Evolutionary conservation across 75 land plant genomes (phyloP).

Genomic region (Pseudotsuga menziesii): DNA sequence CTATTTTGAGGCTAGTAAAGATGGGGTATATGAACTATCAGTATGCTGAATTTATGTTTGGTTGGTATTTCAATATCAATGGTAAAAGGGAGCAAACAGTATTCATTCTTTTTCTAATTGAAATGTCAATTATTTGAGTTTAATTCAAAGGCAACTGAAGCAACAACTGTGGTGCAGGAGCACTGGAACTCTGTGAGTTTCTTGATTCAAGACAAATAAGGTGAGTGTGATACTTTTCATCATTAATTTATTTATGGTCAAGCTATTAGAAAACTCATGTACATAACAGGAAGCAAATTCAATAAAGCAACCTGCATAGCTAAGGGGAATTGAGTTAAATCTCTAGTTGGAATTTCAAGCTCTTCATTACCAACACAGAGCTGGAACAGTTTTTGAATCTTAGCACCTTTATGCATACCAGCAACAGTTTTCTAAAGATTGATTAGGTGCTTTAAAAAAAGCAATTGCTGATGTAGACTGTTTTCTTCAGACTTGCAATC

Average conservation of each 20-base stretch:
- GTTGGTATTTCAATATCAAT: background rate
- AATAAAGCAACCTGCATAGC: background rate
- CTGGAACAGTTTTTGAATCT: background rate
- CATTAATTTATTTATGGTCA: background rate
- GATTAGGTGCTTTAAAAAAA: too few relatives aligned
- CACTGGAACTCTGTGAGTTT: conserved; percentile 5
- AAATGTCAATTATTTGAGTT: background rate
- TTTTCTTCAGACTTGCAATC: too few relatives aligned
- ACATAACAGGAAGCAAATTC: background rate
- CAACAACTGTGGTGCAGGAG: background rate
- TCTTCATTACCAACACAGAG: background rate
- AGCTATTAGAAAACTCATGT: background rate
- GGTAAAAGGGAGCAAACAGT: background rate
- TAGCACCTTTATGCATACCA: too few relatives aligned
- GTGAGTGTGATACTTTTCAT: background rate
- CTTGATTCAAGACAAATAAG: conserved; percentile 10
- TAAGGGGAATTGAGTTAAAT: background rate
- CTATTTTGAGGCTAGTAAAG: background rate
- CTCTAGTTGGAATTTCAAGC: background rate
- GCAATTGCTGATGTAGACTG: too few relatives aligned
- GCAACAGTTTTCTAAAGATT: too few relatives aligned
- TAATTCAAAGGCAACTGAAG: background rate
- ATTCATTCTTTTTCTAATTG: background rate
- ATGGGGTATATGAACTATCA: background rate
- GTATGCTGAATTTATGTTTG: background rate